Evolutionary conservation across 2,329 filamentous ascomycete genomes (phyloP), one percentile per base, ranked within the genome.

Genomic region (Colletotrichum eremochloae): DNA sequence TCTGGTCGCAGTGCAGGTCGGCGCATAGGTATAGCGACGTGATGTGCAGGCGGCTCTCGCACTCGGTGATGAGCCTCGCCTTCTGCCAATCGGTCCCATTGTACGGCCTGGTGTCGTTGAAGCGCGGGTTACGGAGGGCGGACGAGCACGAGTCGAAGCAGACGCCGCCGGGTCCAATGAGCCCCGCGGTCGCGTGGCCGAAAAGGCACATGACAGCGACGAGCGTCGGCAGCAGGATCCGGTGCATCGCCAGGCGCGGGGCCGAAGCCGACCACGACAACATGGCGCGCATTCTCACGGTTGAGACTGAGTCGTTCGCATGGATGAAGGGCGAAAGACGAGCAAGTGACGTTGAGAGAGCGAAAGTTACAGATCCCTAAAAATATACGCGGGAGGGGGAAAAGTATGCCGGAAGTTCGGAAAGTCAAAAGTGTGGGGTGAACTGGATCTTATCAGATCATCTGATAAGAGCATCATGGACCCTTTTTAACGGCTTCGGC

Each of bases 11-110:
- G 75, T 83, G 81, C 3, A 79, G 74, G 5, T 77, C 73, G 14
- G 82, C 56, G 48, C 84, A 86, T 0, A 85, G 69, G 20, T 81
- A 84, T 11, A 84, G 73, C 2, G 83, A 84, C 24, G 71, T 65
- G 24, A 77, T 68, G 18, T 46, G 74, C 38, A 79, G 73, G 0
- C 67, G 74, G 42, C 81, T 83, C 40, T 77, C 72, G 68, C 82
- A 84, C 1, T 75, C 63, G 18, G 73, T 71, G 18, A 74, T 72
- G 7, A 72, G 65, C 9, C 74, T 74, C 7, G 76, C 75, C 24
- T 74, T 70, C 4, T 75, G 71, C 20, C 60, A 42, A 42, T 67
- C 40, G 4, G 76, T 72, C 15, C 50, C 62, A n/a, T 64, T 46
- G 62, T 64, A 64, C 24, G 62, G 55, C 29, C 44, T 50, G 53